Evolutionary conservation across 805 yeast species (phyloP).

Genomic region (Ogataea kodamae): DNA sequence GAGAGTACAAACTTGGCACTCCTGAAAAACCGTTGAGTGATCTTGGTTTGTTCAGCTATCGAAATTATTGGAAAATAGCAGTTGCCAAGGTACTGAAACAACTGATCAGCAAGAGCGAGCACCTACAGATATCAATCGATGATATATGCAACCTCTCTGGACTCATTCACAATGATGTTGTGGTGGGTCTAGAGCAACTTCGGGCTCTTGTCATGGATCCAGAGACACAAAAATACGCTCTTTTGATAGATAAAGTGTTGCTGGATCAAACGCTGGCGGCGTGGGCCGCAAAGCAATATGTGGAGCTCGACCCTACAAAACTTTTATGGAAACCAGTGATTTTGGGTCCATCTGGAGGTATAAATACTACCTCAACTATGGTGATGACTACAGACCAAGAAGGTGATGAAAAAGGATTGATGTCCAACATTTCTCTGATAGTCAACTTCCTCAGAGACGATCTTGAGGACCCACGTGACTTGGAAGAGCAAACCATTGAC

Average conservation of each 20-base stretch:
- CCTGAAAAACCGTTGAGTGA: slow-evolving; percentile 95
- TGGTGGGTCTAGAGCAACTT: slow-evolving; percentile 80
- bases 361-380: slow-evolving; percentile 55
- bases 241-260: slow-evolving; percentile 45
- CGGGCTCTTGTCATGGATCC: slow-evolving; percentile 53
- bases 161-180: slow-evolving; percentile 80
- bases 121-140: slow-evolving; percentile 46
- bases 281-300: slow-evolving; percentile 56
- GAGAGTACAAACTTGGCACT: slow-evolving; percentile 79
- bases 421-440: slow-evolving; percentile 54
- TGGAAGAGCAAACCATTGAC: slow-evolving; percentile 54
- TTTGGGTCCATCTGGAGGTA: slow-evolving; percentile 85
- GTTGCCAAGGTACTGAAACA: slow-evolving; percentile 47
- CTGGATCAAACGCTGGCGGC: slow-evolving; percentile 41
- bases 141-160: slow-evolving; percentile 71
- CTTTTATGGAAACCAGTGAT: slow-evolving; percentile 79
- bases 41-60: slow-evolving; percentile 78
- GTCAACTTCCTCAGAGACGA: slow-evolving; percentile 66
- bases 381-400: slow-evolving; percentile 27
- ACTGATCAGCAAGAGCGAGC: slow-evolving; percentile 6
- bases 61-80: slow-evolving; percentile 79
- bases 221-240: slow-evolving; percentile 44
- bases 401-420: slow-evolving; percentile 28
- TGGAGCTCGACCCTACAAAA: slow-evolving; percentile 46
- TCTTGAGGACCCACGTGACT: slow-evolving; percentile 55